A percentile compares a stretch with the other conserved stretches of the same genome.
phyloP scores from a whole-genome alignment of 345 rosid genomes.

The Theobroma cacao region DNA sequence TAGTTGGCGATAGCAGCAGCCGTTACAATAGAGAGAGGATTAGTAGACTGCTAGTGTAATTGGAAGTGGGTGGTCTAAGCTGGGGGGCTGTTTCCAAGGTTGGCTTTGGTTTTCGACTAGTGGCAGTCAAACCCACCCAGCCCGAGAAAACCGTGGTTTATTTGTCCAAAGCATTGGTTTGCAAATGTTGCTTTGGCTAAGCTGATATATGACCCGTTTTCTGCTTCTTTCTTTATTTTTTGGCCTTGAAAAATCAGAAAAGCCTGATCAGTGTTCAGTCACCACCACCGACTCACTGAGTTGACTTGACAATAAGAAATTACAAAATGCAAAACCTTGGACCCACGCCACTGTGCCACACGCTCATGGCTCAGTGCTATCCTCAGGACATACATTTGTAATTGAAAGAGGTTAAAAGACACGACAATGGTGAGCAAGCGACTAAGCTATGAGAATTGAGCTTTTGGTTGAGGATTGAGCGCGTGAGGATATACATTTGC shows the following conservation, averaged over 20 bases:
- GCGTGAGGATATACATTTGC: neutral
- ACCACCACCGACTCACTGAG: conserved; percentile 18
- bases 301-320: neutral
- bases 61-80: neutral
- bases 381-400: no score
- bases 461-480: neutral
- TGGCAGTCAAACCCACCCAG: conserved; percentile 64
- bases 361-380: neutral
- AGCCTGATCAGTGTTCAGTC: neutral
- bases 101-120: conserved; percentile 37
- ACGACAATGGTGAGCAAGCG: no score
- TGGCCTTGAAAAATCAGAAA: neutral
- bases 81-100: conserved; percentile 21
- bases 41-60: neutral
- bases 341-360: neutral
- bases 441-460: no score
- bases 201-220: neutral
- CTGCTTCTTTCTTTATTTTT: neutral
- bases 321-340: neutral
- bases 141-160: conserved; percentile 88
- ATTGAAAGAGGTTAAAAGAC: no score
- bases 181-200: neutral
- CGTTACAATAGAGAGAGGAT: conserved; percentile 2
- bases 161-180: conserved; percentile 49
- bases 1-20: conserved; percentile 9